Base-by-base conservation (phyloP, 495 filamentous ascomycete genomes). In the Achaetomiella virescens region DNA sequence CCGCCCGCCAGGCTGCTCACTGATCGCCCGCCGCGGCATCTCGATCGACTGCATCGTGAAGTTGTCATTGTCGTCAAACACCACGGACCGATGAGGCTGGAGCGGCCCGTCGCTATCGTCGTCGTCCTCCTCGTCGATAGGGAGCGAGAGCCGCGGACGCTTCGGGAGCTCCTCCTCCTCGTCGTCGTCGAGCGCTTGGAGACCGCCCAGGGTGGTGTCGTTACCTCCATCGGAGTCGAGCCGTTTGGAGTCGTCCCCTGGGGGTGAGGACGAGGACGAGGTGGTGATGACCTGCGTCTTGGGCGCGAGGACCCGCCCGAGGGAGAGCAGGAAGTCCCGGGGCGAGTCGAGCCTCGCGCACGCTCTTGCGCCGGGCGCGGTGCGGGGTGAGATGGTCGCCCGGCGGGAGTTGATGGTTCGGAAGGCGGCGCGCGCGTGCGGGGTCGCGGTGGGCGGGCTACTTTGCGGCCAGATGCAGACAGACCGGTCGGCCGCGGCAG, bases 331-430 rank as follows among this genome's bases (percentile, higher is more conserved):
- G 20, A 83, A 73, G 64, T 90, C 84, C 51, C 87, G 82, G 6
- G 87, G 87, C 6, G 89, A 90, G 67, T 91, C 88, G 42, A 88
- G 79, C 83, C 56, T 85, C 73, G 38, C 83, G 77, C 20, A 81
- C 74, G 59, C 86, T 90, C 52, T 78, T 78, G 48, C 88, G 75
- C 3, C 86, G 79, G n/a, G 80, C 76, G 22, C 80, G 85, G 24
- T 69, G 66, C 20, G 89, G 87, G 0, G 88, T 91, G 55, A 84
- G 33, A 77, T 79, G n/a, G 84, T 86, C n/a, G 85, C 81, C 36
- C 86, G 81, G 42, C 88, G 83, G 59, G 79, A 75, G 63, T 89
- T 83, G 47, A 89, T 79, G 15, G 86, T 83, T 47, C 84, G 82
- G 49, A 86, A 78, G 47, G 78, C 78, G 37, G 77, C 78, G 58